Evolutionary conservation across 1,284 basidiomycete genomes (phyloP).

Genomic region (Cryptococcus floricola): DNA sequence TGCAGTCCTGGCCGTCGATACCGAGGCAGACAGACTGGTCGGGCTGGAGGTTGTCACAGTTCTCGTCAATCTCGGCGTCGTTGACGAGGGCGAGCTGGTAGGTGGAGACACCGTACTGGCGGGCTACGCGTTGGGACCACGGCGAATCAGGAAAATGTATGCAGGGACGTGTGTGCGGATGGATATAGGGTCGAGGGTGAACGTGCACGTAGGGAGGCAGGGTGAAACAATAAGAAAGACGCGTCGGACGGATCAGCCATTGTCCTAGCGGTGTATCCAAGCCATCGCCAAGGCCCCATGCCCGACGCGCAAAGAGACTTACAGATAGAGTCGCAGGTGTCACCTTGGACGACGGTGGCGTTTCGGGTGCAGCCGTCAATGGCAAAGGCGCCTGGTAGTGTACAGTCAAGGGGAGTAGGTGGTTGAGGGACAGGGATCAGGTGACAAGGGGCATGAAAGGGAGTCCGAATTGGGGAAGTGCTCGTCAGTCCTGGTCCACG

Average conservation of each 20-base stretch:
- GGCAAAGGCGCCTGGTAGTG: conserved; percentile 23
- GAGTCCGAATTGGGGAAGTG: neutral
- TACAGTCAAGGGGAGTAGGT: neutral
- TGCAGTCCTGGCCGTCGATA: conserved; percentile 43
- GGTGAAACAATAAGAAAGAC: neutral
- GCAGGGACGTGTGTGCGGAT: neutral
- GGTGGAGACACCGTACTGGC: conserved; percentile 47
- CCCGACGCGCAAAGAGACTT: conserved; percentile 16
- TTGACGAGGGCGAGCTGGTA: conserved; percentile 51
- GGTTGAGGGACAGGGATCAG: neutral
- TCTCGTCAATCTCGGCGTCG: conserved; percentile 42
- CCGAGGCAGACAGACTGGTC: conserved; percentile 47
- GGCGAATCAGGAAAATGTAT: neutral
- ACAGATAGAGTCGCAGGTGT: conserved; percentile 51
- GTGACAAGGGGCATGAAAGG: neutral
- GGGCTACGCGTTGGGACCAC: conserved; percentile 24
- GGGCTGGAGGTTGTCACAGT: conserved; percentile 48
- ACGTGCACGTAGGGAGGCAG: too few species aligned
- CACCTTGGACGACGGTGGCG: conserved; percentile 42
- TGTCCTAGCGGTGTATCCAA: neutral
- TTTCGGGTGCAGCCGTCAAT: conserved; percentile 46
- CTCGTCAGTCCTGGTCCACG: neutral
- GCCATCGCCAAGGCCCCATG: neutral
- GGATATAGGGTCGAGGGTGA: neutral
- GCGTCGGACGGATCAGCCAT: conserved; percentile 1